A percentile compares a stretch with the other conserved stretches of the same genome.
Conservation (phyloP, 257 asterid genomes). For the Solanum virginianum region DNA sequence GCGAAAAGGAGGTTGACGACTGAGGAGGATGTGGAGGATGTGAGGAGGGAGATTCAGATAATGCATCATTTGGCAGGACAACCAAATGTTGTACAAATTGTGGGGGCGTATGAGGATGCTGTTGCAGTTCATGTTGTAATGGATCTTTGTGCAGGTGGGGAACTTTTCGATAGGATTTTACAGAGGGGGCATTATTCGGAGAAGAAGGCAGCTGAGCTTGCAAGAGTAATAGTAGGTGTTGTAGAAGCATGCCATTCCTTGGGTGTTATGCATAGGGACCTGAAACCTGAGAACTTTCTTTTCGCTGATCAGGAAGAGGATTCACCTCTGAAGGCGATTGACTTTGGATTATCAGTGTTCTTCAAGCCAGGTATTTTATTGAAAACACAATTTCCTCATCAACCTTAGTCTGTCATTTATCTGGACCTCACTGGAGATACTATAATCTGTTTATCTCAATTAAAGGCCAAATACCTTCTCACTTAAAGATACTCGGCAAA, state of each 20-base stretch:
- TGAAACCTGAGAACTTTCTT: constrained; percentile 85
- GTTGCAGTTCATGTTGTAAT: constrained; percentile 75
- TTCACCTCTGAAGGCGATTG: constrained; percentile 57
- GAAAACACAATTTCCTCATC: not conserved
- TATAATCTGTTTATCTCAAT: too few species aligned
- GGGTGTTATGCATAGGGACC: constrained; percentile 88
- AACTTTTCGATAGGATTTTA: constrained; percentile 80
- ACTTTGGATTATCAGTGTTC: constrained; percentile 74
- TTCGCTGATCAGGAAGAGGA: constrained; percentile 57
- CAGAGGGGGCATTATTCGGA: constrained; percentile 78
- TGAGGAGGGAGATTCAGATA: constrained; percentile 80
- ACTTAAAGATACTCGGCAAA: not conserved
- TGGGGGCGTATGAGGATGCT: constrained; percentile 75
- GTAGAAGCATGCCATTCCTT: constrained; percentile 75
- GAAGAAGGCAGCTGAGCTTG: constrained; percentile 84
- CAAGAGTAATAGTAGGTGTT: constrained; percentile 70
- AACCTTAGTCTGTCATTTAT: not conserved
- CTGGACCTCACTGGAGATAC: not conserved
- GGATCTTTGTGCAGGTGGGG: constrained; percentile 88
- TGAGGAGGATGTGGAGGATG: constrained; percentile 76
- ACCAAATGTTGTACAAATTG: constrained; percentile 53
- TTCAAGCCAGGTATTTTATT: constrained; percentile 69
- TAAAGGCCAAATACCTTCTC: not conserved
- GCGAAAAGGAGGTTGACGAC: constrained; percentile 59
- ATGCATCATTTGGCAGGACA: constrained; percentile 84